These are phyloP conservation scores for Abortiporus biennis DNA, from an alignment of 1,284 basidiomycete genomes.

Conservation along the genomic window DNA sequence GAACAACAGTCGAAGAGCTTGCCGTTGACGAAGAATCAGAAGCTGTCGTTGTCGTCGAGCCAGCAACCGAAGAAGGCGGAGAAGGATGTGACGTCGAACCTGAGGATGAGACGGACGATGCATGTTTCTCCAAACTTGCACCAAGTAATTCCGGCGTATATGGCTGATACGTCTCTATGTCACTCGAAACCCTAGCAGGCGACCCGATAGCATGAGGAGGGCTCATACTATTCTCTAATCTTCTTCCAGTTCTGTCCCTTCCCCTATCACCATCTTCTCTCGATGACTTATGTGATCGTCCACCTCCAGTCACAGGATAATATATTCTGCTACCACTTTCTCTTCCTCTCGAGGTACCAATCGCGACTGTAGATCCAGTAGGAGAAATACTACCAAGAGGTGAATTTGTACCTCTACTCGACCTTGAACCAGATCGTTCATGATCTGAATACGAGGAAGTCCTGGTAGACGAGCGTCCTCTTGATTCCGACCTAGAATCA, in stretches of 20 bases:
- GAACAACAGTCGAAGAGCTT: conserved; percentile 6
- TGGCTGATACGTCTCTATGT: conserved; percentile 15
- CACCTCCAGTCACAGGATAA: conserved; percentile 5
- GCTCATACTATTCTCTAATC: conserved; percentile 42
- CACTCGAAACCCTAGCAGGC: conserved; percentile 16
- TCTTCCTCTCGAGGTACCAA: conserved; percentile 25
- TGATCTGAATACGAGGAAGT: conserved; percentile 42
- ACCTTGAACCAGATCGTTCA: conserved; percentile 31
- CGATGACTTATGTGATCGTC: background rate
- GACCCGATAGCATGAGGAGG: conserved; percentile 29
- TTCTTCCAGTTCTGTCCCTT: conserved; percentile 39
- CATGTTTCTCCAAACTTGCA: conserved; percentile 2
- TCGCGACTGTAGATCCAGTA: conserved; percentile 35
- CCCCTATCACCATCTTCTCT: conserved; percentile 19
- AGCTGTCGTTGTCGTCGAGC: conserved; percentile 19
- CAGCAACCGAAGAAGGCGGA: conserved; percentile 11
- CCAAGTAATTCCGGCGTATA: conserved; percentile 20
- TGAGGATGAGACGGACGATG: background rate
- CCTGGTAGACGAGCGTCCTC: conserved; percentile 50
- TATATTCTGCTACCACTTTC: conserved; percentile 21
- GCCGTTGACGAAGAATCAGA: conserved; percentile 20
- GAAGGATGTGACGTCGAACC: conserved; percentile 9
- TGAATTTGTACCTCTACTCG: conserved; percentile 31
- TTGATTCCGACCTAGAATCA: conserved; percentile 26
- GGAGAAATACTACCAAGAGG: conserved; percentile 59